These are phyloP conservation scores for Penicillium hordei DNA, from an alignment of 2,329 filamentous ascomycete species.

Conservation along the genomic window DNA sequence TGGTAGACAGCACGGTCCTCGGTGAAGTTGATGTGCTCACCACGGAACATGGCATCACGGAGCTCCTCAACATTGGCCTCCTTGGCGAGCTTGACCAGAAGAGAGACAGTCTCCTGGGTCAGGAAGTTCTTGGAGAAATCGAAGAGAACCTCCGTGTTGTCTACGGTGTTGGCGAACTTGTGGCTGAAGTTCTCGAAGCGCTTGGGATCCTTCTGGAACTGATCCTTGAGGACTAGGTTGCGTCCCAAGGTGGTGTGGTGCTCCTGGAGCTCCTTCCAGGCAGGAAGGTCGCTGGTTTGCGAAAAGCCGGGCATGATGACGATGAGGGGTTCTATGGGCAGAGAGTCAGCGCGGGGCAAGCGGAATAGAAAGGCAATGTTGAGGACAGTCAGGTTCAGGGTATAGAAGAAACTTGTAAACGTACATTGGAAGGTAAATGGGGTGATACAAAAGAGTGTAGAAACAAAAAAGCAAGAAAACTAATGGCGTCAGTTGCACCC, in stretches of 20 bases:
- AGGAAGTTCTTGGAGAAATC: conserved; percentile 99
- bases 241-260: conserved; percentile 86
- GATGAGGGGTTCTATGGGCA: conserved; percentile 14
- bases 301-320: conserved; percentile 47
- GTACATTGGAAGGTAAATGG: background rate
- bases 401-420: background rate
- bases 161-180: conserved; percentile 75
- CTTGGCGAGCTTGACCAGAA: conserved; percentile 85
- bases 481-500: conserved; percentile 23
- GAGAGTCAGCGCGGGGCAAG: conserved; percentile 32
- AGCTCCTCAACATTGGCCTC: conserved; percentile 90
- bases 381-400: background rate
- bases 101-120: conserved; percentile 83
- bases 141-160: conserved; percentile 85
- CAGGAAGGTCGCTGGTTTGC: conserved; percentile 79
- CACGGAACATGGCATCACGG: conserved; percentile 94
- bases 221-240: conserved; percentile 88
- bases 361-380: background rate
- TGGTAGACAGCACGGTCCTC: conserved; percentile 96
- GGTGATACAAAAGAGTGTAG: conserved; percentile 15
- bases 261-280: conserved; percentile 87
- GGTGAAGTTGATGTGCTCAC: conserved; percentile 99
- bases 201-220: conserved; percentile 82
- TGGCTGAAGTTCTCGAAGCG: conserved; percentile 90
- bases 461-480: conserved; percentile 10